phyloP scores from a whole-genome alignment of 2,329 filamentous ascomycete species.

The Penicillium griseofulvum region DNA sequence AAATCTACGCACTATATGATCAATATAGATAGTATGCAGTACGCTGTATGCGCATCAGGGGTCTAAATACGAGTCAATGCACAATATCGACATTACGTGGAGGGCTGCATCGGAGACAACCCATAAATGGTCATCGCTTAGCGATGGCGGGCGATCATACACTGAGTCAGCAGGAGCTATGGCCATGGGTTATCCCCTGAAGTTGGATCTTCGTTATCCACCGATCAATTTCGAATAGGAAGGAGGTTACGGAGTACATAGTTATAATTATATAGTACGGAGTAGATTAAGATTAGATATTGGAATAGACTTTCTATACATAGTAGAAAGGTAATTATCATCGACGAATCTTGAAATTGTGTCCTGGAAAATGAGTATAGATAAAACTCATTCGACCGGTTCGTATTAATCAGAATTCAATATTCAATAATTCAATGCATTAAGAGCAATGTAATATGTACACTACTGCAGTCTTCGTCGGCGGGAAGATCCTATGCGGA shows the following conservation, averaged over 20 bases:
- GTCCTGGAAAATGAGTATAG: neutral
- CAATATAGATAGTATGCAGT: neutral
- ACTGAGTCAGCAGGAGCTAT: constrained; percentile 24
- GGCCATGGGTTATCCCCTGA: constrained; percentile 27
- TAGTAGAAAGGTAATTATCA: neutral
- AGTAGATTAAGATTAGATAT: neutral
- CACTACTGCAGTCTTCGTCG: constrained; percentile 1
- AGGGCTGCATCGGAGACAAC: constrained; percentile 16
- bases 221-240: constrained; percentile 20
- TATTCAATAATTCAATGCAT: neutral
- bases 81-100: constrained; percentile 2
- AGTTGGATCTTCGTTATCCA: constrained; percentile 13
- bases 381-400: neutral
- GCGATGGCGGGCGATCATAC: constrained; percentile 10
- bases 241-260: constrained; percentile 10
- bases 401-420: neutral
- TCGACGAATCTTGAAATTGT: neutral
- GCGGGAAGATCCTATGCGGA: constrained; percentile 10
- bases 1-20: neutral
- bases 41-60: neutral
- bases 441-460: neutral
- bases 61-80: constrained; percentile 1
- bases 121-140: constrained; percentile 18
- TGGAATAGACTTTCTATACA: neutral
- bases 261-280: no score